Base-by-base conservation (phyloP, 495 filamentous ascomycete species). In the Chlorociboria aeruginascens region DNA sequence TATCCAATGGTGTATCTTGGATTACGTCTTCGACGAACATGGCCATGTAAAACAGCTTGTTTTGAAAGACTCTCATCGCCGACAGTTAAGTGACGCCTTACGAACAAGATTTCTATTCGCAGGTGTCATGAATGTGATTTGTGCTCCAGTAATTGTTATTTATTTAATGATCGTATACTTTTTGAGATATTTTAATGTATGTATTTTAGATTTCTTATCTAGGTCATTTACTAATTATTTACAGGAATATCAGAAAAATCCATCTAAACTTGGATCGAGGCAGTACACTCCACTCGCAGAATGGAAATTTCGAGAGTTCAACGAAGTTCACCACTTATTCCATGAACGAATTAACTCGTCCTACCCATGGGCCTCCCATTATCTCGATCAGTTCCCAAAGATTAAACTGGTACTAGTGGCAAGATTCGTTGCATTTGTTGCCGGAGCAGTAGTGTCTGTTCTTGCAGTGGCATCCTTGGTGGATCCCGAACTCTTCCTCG, bases 291-390 rank as follows among this genome's bases (percentile, higher is more conserved):
- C 89, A 1, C 74, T 95, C 41, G 92, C 93, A 2, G 85, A 93
- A 61, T 97, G 92, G 93, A 96, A 95, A 57, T 96, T 97, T 50
- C 83, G 92, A 42, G 90, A 97, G 62, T 97, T 97, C 71, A 98
- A 98, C 56, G 92, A 98, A 62, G 76, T 98, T 0, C 81, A 80
- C 53, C 92, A 97, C 67, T 69, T 97, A 1, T 98, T 95, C 57
- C 75, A 87, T 51, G 83, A 87, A 48, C 79, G 92, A 10, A 72
- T 85, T 45, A 87, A 95, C 55, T 92, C 96, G 85, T 95, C 93
- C 6, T 87, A 89, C 56, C 90, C 90, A 0, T 95, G 83, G 59
- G 92, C 92, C 2, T 85, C 81, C 40, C 82, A 84, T 33, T 98
- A 98, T 57, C 74, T 97, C 29, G 86, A 96, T 43, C 92, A 96